Conservation (phyloP, 345 rosid species). For the Pistacia integerrima region DNA sequence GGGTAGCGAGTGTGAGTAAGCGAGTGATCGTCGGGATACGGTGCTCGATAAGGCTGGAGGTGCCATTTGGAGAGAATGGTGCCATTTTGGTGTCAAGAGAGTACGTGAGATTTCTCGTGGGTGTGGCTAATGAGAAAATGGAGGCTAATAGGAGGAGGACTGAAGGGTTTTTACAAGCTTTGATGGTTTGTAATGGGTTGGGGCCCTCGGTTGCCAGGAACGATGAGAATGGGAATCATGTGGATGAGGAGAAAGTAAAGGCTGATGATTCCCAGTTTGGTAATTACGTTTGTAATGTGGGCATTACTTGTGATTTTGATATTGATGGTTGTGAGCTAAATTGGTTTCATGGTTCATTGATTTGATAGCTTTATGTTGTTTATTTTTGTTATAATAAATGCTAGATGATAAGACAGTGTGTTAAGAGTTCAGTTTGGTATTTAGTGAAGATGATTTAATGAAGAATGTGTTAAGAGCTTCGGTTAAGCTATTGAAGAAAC, state of each 20-base stretch:
- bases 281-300: conserved; percentile 27
- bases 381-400: not conserved
- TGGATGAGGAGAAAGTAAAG: conserved; percentile 24
- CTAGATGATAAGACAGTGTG: not conserved
- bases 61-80: conserved; percentile 64
- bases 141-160: conserved; percentile 74
- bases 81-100: conserved; percentile 58
- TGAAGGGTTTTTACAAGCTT: conserved; percentile 53
- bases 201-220: conserved; percentile 14
- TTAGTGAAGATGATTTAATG: not conserved
- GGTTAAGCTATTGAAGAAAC: not conserved
- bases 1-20: conserved; percentile 70
- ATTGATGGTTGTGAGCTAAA: not conserved
- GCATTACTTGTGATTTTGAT: not conserved
- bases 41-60: conserved; percentile 86
- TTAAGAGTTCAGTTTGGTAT: not conserved
- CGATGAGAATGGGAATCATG: conserved; percentile 28
- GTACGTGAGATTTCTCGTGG: conserved; percentile 72
- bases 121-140: conserved; percentile 83
- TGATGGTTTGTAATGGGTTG: conserved; percentile 35
- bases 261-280: conserved; percentile 35
- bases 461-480: not conserved
- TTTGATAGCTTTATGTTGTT: not conserved
- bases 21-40: conserved; percentile 83
- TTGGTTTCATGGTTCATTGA: no score